Evolutionary conservation across 2,329 filamentous ascomycete genomes (phyloP), one percentile per base, ranked within the genome.

Genomic region (Stemphylium lycopersici): DNA sequence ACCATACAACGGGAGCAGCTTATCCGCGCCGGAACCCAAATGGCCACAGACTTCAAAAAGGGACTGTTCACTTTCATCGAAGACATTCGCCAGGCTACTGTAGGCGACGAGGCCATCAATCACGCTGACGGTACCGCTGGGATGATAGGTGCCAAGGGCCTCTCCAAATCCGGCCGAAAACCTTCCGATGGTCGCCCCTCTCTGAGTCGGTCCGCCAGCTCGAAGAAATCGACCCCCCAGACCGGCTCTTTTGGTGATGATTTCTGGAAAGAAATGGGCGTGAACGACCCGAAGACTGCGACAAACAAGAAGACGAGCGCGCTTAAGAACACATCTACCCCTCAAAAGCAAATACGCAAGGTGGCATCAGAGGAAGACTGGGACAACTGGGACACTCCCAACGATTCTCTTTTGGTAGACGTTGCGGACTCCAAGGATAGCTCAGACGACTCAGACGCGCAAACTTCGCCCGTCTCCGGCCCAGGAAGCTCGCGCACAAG

Each of bases 1-100:
- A 67, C 64, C 53, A 68, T 74, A 4, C 73, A 76, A 45, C 66
- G 70, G 24, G 75, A 77, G 32, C 70, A 69, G 38, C 56, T 77
- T 22, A 64, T 77, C 29, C 73, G 72, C 50, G 75, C 75, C 6
- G 74, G 80, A 55, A 92, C 92, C 71, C 90, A 95, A 74, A 88
- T 96, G 75, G 90, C 93, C 13, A 89, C 90, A 55, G 95, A 97
- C 76, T 87, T 99, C 74, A 91, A 88, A 72, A 86, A 95, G 46
- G 93, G 95, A 2, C 79, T 99, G 43, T 93, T 90, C 86, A 96
- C 91, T 1, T 99, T 99, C 76, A 87, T 96, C 55, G 95, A 98
- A 73, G 95, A 99, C 71, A 86, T 99, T 42, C 85, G 93, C 62
- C 95, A 98, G 76, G 96, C 93, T 12, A 96, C 95, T 0, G 92